A percentile compares a stretch with the other conserved stretches of the same genome.
Conservation (phyloP, 306 rosid genomes). For the Luffa aegyptiaca region DNA sequence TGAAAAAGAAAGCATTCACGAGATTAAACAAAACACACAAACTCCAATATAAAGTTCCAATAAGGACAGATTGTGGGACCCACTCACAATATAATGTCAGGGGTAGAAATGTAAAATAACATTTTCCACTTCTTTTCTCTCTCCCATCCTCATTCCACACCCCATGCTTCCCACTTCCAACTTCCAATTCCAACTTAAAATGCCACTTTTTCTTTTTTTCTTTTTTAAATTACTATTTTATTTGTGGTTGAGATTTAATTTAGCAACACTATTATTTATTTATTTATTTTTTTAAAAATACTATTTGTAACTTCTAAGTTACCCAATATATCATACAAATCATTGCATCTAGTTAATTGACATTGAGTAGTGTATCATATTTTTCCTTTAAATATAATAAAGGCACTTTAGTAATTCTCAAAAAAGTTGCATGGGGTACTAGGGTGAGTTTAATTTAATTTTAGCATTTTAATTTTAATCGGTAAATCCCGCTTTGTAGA, state of each 20-base stretch:
- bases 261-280: neutral
- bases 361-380: neutral
- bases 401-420: neutral
- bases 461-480: too few species aligned
- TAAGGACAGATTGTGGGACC: neutral
- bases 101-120: neutral
- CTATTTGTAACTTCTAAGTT: neutral
- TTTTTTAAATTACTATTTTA: neutral
- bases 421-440: too few species aligned
- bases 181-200: neutral
- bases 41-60: neutral
- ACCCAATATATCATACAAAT: neutral
- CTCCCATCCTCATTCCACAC: neutral
- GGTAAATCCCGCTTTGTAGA: too few species aligned
- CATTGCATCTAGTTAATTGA: neutral
- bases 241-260: neutral
- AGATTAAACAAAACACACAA: neutral
- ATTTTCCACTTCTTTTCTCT: neutral
- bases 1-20: neutral
- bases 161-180: slow-evolving; percentile 1
- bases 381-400: neutral
- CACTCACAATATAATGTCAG: neutral
- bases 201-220: neutral
- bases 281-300: too few species aligned
- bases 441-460: too few species aligned